Conservation (phyloP, 192 early-diverging fungal genomes). For the Podila epicladia region DNA sequence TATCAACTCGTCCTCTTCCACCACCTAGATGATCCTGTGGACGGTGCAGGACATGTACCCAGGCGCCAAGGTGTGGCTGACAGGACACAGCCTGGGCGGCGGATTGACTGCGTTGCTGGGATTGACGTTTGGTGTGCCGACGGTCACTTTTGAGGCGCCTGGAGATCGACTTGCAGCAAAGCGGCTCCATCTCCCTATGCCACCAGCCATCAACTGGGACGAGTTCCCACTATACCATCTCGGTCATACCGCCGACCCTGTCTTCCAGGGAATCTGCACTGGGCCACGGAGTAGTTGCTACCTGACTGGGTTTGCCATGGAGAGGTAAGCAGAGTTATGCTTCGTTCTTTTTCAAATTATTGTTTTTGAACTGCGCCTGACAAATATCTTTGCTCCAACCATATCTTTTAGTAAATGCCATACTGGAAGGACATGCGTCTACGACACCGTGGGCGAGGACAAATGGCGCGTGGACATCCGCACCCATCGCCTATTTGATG, state of each 20-base stretch:
- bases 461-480: constrained; percentile 77
- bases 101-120: constrained; percentile 75
- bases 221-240: constrained; percentile 87
- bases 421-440: constrained; percentile 73
- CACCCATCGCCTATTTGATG: constrained; percentile 81
- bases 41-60: constrained; percentile 75
- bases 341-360: no score
- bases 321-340: constrained; percentile 1
- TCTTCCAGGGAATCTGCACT: constrained; percentile 88
- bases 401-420: constrained; percentile 85
- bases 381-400: not conserved
- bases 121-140: constrained; percentile 84
- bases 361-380: constrained; percentile 38
- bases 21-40: constrained; percentile 66
- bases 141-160: constrained; percentile 85
- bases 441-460: constrained; percentile 70
- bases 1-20: constrained; percentile 25
- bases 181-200: constrained; percentile 78
- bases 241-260: constrained; percentile 91
- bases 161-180: constrained; percentile 82
- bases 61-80: constrained; percentile 76
- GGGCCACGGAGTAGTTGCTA: constrained; percentile 52
- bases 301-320: constrained; percentile 36
- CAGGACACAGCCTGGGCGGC: constrained; percentile 84
- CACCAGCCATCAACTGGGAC: constrained; percentile 58